A percentile compares a stretch with the other conserved stretches of the same genome.
Evolutionary conservation across 108 stramenopile genomes (phyloP).

Genomic region (Cyclotella atomus): DNA sequence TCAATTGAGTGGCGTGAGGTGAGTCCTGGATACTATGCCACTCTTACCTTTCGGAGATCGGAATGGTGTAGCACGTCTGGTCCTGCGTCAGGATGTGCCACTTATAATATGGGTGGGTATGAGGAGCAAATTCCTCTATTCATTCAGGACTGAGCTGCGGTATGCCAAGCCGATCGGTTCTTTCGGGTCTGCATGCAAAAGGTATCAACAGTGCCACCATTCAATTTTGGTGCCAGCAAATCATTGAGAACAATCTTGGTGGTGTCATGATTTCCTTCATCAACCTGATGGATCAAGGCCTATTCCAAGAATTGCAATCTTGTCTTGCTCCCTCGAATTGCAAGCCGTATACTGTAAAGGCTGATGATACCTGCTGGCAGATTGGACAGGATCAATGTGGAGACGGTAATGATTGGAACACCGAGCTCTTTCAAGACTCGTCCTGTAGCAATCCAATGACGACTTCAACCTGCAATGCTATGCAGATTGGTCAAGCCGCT

Average conservation of each 20-base stretch:
- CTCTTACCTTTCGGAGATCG: not conserved
- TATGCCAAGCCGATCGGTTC: not conserved
- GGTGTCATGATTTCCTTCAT: conserved; percentile 1
- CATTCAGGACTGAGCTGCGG: not conserved
- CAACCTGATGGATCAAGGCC: not conserved
- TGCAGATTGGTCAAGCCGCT: conserved; percentile 1
- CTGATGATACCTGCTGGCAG: conserved; percentile 1
- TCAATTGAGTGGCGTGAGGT: not conserved
- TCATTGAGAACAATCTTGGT: not conserved
- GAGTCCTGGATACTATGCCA: not conserved
- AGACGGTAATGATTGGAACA: conserved; percentile 1
- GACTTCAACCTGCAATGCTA: not conserved
- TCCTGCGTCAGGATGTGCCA: not conserved
- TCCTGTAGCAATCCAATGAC: not conserved
- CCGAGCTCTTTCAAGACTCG: conserved; percentile 7
- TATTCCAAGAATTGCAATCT: not conserved
- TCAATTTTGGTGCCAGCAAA: conserved; percentile 1
- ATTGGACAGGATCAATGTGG: not conserved
- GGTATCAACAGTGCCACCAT: not conserved
- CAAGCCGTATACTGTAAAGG: not conserved
- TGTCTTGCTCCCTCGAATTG: not conserved
- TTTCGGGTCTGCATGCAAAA: not conserved
- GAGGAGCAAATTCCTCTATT: not conserved
- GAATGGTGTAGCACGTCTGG: not conserved
- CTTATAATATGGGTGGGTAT: not conserved